Conservation (phyloP, 2,329 filamentous ascomycete species). For the Rhynchosporium secalis region DNA sequence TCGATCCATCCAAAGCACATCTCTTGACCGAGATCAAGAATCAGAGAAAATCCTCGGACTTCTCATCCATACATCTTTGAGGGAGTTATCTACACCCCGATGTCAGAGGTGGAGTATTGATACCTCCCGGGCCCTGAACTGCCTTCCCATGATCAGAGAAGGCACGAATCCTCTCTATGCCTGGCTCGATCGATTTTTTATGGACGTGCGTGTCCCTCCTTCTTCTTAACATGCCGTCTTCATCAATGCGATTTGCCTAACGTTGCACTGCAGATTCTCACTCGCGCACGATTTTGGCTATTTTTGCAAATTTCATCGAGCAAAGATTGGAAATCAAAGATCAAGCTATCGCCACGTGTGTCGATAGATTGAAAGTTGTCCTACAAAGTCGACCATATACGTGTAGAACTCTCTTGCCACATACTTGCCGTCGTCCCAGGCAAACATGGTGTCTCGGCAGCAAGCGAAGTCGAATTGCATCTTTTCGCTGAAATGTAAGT, state of each 20-base stretch:
- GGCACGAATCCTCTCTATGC: background rate
- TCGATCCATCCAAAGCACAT: background rate
- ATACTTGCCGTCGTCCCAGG: background rate
- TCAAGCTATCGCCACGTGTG: background rate
- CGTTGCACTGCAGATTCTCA: conserved; percentile 25
- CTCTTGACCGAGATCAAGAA: background rate
- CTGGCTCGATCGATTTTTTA: background rate
- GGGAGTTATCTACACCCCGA: conserved; percentile 19
- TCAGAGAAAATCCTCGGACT: conserved; percentile 10
- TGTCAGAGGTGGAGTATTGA: conserved; percentile 16
- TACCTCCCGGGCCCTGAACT: conserved; percentile 5
- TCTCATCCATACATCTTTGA: conserved; percentile 20
- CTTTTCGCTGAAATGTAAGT: background rate
- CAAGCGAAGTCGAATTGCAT: background rate
- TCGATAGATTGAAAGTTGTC: conserved; percentile 11
- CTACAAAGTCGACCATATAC: background rate
- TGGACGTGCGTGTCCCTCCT: conserved; percentile 13
- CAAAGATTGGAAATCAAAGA: background rate
- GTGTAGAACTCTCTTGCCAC: conserved; percentile 1
- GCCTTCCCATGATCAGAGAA: background rate
- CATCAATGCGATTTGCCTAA: conserved; percentile 25
- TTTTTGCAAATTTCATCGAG: background rate
- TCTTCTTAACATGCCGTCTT: background rate
- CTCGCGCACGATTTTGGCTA: conserved; percentile 4
- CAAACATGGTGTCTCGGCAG: background rate